Percentiles rank a stretch among this genome's conserved stretches.
Evolutionary conservation across 2,329 filamentous ascomycete species (phyloP).

Genomic region (Pseudomassariella vexata): DNA sequence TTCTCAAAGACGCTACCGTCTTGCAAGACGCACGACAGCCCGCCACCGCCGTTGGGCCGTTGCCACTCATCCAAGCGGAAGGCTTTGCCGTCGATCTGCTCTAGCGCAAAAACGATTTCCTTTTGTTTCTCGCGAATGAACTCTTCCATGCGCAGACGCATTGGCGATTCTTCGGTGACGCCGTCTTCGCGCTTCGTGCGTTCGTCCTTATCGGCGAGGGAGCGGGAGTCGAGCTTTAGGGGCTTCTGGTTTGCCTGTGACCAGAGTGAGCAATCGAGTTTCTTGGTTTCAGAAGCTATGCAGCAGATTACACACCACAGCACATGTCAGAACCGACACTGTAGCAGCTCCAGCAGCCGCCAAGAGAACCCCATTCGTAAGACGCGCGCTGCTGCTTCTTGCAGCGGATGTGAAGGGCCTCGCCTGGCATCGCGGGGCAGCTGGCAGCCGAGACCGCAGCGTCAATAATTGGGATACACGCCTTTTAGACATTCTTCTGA

Average conservation of each 20-base stretch:
- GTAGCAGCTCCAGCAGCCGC: slow-evolving; percentile 5
- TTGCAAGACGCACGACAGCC: slow-evolving; percentile 90
- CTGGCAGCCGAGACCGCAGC: slow-evolving; percentile 1
- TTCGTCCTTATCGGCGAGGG: slow-evolving; percentile 80
- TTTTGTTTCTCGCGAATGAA: slow-evolving; percentile 92
- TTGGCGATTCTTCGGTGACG: slow-evolving; percentile 74
- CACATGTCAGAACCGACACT: slow-evolving; percentile 5
- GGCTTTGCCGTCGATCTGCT: slow-evolving; percentile 73
- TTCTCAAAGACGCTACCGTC: slow-evolving; percentile 98
- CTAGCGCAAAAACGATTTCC: slow-evolving; percentile 76
- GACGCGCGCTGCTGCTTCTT: not conserved
- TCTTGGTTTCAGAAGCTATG: not conserved
- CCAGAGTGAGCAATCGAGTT: slow-evolving; percentile 6
- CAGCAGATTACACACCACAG: slow-evolving; percentile 1
- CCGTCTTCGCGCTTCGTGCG: slow-evolving; percentile 72
- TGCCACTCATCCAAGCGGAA: slow-evolving; percentile 86
- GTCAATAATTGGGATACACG: slow-evolving; percentile 3
- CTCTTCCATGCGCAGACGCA: slow-evolving; percentile 96
- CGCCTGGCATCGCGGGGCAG: not conserved
- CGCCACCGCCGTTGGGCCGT: slow-evolving; percentile 82
- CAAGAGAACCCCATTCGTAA: not conserved
- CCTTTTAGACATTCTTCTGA: slow-evolving; percentile 5
- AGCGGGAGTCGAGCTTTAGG: slow-evolving; percentile 52
- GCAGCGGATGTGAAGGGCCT: slow-evolving; percentile 3
- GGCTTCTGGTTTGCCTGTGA: slow-evolving; percentile 35